A percentile compares a stretch with the other conserved stretches of the same genome.
Conservation (phyloP, 495 filamentous ascomycete species). For the Oidiodendron maius region DNA sequence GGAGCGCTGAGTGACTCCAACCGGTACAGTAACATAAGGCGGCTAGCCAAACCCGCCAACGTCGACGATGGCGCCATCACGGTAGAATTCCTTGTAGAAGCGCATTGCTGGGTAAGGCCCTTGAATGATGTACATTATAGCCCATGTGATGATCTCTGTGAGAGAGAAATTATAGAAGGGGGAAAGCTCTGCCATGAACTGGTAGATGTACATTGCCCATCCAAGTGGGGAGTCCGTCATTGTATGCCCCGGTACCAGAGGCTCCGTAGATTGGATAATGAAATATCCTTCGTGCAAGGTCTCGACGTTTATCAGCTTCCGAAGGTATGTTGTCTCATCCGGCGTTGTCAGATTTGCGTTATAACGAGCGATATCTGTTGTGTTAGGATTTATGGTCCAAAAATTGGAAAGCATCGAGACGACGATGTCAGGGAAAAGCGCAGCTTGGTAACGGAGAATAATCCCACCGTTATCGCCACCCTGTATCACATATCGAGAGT, state of each 20-base stretch:
- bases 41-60: too few relatives aligned
- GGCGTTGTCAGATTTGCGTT: background rate
- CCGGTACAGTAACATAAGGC: too few relatives aligned
- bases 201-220: background rate
- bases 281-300: background rate
- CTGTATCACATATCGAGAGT: constrained; percentile 25
- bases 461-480: constrained; percentile 26
- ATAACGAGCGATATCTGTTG: background rate
- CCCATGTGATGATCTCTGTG: constrained; percentile 2
- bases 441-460: constrained; percentile 23
- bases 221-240: background rate
- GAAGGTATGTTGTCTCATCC: background rate
- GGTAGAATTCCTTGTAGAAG: background rate
- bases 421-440: constrained; percentile 21
- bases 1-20: too few relatives aligned
- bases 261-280: background rate
- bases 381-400: background rate
- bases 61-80: too few relatives aligned
- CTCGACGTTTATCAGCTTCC: background rate
- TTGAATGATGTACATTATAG: background rate
- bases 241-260: background rate
- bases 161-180: background rate
- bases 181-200: background rate
- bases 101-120: background rate
- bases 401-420: constrained; percentile 19